phyloP scores from a whole-genome alignment of 768 basidiomycete genomes.

The Harrya chromipes region DNA sequence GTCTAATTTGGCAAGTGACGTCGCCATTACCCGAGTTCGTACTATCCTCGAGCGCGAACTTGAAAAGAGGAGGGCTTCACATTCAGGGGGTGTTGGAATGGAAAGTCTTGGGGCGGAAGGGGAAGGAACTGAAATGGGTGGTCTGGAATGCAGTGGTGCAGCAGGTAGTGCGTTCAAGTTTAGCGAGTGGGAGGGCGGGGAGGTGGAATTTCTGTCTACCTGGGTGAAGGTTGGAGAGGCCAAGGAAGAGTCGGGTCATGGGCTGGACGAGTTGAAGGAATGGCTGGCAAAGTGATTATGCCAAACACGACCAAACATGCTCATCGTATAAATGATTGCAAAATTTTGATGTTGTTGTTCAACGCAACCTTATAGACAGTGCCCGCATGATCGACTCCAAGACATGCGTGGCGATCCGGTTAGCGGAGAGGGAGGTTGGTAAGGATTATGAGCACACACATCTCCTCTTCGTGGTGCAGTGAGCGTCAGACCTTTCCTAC shows the following conservation, averaged over 20 bases:
- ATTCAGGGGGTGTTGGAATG: conserved; percentile 62
- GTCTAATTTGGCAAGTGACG: conserved; percentile 35
- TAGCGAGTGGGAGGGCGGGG: conserved; percentile 81
- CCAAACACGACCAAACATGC: conserved; percentile 31
- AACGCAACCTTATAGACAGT: conserved; percentile 73
- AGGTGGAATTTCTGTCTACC: conserved; percentile 64
- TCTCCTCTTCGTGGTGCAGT: conserved; percentile 44
- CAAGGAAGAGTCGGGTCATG: conserved; percentile 31
- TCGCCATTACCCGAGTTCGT: conserved; percentile 68
- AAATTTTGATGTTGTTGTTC: not conserved
- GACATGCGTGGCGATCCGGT: conserved; percentile 65
- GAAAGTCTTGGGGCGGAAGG: conserved; percentile 75
- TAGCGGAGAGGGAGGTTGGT: conserved; percentile 56
- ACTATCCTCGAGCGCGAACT: conserved; percentile 82
- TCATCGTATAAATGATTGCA: conserved; percentile 10
- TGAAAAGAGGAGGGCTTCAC: conserved; percentile 67
- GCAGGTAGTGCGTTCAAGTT: conserved; percentile 64
- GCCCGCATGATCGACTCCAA: conserved; percentile 50
- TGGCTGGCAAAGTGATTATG: conserved; percentile 48
- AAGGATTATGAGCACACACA: conserved; percentile 61
- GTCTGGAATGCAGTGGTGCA: conserved; percentile 63
- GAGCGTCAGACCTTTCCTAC: conserved; percentile 71
- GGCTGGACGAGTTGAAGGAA: conserved; percentile 42
- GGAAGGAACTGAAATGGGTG: conserved; percentile 62
- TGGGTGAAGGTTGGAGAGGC: conserved; percentile 40